phyloP scores from a whole-genome alignment of 345 rosid species.

The Odontarrhena argentea region DNA sequence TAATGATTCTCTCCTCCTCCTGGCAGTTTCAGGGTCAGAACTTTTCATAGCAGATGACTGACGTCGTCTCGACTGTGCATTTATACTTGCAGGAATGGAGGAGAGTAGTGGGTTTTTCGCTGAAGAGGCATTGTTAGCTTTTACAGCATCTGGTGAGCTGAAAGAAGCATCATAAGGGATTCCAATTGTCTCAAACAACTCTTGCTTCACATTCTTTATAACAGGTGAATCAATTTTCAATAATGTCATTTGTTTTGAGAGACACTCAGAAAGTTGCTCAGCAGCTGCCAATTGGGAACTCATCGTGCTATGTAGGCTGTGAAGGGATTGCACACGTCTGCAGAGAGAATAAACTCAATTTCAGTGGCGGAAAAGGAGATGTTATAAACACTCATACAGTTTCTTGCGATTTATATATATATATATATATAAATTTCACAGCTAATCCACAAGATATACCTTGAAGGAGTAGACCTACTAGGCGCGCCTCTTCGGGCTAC shows the following conservation, averaged over 20 bases:
- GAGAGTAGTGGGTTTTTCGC: conserved; percentile 49
- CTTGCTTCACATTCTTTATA: conserved; percentile 69
- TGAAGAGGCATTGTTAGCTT: conserved; percentile 48
- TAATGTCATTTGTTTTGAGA: conserved; percentile 79
- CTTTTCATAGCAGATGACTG: conserved; percentile 61
- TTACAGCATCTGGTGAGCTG: conserved; percentile 65
- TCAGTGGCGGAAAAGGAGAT: conserved; percentile 16
- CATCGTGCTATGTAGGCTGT: conserved; percentile 72
- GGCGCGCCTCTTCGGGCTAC: conserved; percentile 53
- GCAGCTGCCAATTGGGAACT: conserved; percentile 83
- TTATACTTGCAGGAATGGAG: conserved; percentile 58
- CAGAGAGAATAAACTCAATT: conserved; percentile 39
- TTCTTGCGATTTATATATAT: not conserved
- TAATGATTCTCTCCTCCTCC: conserved; percentile 91
- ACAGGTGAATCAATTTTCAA: conserved; percentile 73
- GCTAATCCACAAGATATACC: conserved; percentile 49
- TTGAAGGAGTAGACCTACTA: conserved; percentile 59
- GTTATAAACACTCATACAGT: conserved; percentile 12
- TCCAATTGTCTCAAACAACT: conserved; percentile 86
- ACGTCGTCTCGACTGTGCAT: conserved; percentile 57
- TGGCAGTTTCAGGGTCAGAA: conserved; percentile 72
- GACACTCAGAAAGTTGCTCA: conserved; percentile 81
- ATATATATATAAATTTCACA: not conserved
- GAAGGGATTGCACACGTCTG: conserved; percentile 72
- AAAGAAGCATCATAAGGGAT: conserved; percentile 78